phyloP scores from a whole-genome alignment of 345 rosid genomes.

The Pugionium dolabratum region DNA sequence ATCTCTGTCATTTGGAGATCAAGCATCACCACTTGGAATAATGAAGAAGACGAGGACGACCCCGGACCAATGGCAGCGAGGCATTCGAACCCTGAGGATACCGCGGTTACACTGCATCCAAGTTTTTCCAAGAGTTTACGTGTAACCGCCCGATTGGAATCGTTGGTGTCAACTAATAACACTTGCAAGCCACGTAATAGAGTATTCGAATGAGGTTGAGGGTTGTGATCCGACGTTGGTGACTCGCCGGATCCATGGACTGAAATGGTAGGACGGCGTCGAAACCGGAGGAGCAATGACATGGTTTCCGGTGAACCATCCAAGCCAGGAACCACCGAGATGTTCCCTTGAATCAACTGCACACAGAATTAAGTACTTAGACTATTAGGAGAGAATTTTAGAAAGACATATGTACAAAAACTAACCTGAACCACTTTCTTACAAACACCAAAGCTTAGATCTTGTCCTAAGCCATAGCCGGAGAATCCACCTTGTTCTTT shows the following conservation, averaged over 20 bases:
- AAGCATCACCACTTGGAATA: conserved; percentile 62
- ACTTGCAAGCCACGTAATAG: conserved; percentile 70
- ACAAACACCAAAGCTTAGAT: conserved; percentile 85
- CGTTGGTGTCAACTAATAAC: conserved; percentile 70
- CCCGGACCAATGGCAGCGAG: conserved; percentile 52
- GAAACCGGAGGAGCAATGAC: conserved; percentile 73
- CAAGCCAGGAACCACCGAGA: conserved; percentile 62
- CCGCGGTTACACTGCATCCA: conserved; percentile 72
- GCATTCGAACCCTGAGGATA: conserved; percentile 78
- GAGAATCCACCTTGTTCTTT: conserved; percentile 44
- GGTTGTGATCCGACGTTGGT: conserved; percentile 54
- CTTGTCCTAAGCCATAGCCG: conserved; percentile 60
- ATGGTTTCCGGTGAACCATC: conserved; percentile 67
- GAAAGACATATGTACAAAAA: conserved; percentile 1
- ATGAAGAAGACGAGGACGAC: conserved; percentile 40
- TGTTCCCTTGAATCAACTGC: conserved; percentile 88
- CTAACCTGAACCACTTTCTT: conserved; percentile 85
- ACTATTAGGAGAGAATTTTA: background rate
- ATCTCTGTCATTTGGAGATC: conserved; percentile 77
- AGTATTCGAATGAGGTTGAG: conserved; percentile 52
- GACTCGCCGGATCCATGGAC: conserved; percentile 49
- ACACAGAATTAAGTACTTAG: background rate
- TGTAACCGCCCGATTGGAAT: conserved; percentile 72
- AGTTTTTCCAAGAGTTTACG: conserved; percentile 78
- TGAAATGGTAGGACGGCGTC: conserved; percentile 50